Conservation (phyloP, 1,139 yeast species). For the Blastobotrys buckinghamii region DNA sequence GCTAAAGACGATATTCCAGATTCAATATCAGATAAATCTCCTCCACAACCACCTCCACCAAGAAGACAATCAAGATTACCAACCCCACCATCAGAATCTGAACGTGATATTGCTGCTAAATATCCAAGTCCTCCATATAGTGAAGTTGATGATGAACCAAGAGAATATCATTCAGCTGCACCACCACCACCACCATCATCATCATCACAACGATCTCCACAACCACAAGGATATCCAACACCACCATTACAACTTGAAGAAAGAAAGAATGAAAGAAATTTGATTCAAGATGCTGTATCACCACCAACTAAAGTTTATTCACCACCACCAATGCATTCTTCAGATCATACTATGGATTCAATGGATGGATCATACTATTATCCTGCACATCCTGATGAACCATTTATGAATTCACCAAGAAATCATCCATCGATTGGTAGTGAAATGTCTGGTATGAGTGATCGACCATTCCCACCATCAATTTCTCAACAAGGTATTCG, state of each 20-base stretch:
- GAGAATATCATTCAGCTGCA: neutral
- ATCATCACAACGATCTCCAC: too few relatives aligned
- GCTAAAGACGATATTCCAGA: too few relatives aligned
- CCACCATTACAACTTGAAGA: slow-evolving; percentile 8
- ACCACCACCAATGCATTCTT: neutral
- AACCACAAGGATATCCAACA: slow-evolving; percentile 1
- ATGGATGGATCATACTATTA: neutral
- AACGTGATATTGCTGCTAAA: neutral
- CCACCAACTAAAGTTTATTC: neutral
- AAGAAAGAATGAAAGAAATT: neutral
- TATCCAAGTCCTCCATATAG: slow-evolving; percentile 4
- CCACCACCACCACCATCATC: neutral
- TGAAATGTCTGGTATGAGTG: slow-evolving; percentile 5
- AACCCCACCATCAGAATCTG: neutral
- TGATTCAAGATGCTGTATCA: neutral
- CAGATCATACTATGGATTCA: neutral
- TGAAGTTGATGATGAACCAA: neutral
- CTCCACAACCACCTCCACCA: neutral
- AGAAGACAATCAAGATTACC: neutral
- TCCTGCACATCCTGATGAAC: slow-evolving; percentile 13
- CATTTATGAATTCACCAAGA: slow-evolving; percentile 10
- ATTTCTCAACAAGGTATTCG: slow-evolving; percentile 14
- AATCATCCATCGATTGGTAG: slow-evolving; percentile 11
- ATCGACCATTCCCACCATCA: slow-evolving; percentile 14
- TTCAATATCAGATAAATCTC: neutral